These are phyloP conservation scores for Cornus florida DNA, from an alignment of 148 eudicot genomes.

Conservation along the genomic window DNA sequence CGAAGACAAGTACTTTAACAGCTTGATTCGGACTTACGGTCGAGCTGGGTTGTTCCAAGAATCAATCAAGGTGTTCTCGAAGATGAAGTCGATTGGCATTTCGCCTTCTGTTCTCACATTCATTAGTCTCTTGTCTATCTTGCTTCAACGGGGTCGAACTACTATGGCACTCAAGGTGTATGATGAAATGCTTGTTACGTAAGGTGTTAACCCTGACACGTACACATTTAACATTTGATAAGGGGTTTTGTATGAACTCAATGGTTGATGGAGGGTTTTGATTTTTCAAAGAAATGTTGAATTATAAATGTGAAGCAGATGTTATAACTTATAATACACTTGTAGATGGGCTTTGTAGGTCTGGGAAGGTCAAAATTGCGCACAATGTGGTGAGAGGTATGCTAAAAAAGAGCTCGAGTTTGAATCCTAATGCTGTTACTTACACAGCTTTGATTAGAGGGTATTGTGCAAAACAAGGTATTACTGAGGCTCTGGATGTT, in stretches of 20 bases:
- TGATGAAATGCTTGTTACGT: slow-evolving; percentile 51
- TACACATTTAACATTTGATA: slow-evolving; percentile 44
- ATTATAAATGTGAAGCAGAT: slow-evolving; percentile 29
- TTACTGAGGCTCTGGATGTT: slow-evolving; percentile 27
- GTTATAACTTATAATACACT: slow-evolving; percentile 46
- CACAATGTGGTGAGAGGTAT: slow-evolving; percentile 42
- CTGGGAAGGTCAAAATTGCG: slow-evolving; percentile 37
- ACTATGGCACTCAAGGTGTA: slow-evolving; percentile 34
- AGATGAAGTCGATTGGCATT: slow-evolving; percentile 38
- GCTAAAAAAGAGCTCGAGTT: slow-evolving; percentile 26
- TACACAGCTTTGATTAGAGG: slow-evolving; percentile 48
- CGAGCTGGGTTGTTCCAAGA: slow-evolving; percentile 43
- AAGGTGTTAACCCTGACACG: slow-evolving; percentile 39
- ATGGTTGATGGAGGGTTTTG: slow-evolving; percentile 46
- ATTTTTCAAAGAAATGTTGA: slow-evolving; percentile 39
- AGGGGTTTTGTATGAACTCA: slow-evolving; percentile 44
- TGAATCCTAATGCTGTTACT: slow-evolving; percentile 47
- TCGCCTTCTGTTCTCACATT: slow-evolving; percentile 40
- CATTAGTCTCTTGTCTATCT: slow-evolving; percentile 30
- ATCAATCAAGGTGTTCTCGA: slow-evolving; percentile 32
- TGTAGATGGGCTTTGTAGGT: slow-evolving; percentile 53
- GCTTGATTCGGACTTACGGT: slow-evolving; percentile 39
- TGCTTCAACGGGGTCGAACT: slow-evolving; percentile 40
- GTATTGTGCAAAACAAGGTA: no score
- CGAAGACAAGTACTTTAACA: slow-evolving; percentile 35